Evolutionary conservation across 768 basidiomycete species (phyloP), one percentile per base, ranked within the genome.

Genomic region (Lentinula detonsa): DNA sequence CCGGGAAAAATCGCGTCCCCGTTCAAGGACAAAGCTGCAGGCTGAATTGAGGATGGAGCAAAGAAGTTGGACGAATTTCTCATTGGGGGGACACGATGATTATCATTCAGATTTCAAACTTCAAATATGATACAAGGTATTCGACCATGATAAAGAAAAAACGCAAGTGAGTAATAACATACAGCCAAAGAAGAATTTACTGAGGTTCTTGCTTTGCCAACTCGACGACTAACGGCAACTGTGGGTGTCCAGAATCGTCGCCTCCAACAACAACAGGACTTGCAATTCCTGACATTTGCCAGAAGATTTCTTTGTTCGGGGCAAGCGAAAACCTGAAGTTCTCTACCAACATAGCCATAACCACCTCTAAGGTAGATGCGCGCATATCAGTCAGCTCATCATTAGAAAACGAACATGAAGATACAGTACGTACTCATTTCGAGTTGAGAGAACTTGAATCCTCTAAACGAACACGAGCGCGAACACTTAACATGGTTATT

Each of bases 391-490:
- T 39, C 4, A 39, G 37, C 37, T 39, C 37, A 39, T 39, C 5
- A 5, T 8, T 39, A 28, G 28, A 28, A 28, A 28, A 28, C 3
- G 28, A 28, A 5, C 13, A 39, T 39, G 5, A 8, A 39, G 37
- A 39, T 28, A 28, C 28, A 39, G 37, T 8, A 60, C 59, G n/a
- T 40, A 60, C 59, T 60, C 59, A 60, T 60, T 60, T 60, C 59
- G 10, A 60, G 31, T 34, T 60, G 59, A 11, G 59, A 60, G 46
- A 60, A 60, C 50, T 60, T 60, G 59, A 60, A 60, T 18, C 59
- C 59, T 39, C 59, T 60, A 11, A 21, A 60, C 15, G 21, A 39
- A 49, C 3, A 35, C 21, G 23, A 49, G 3, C 5, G 11, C n/a
- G 16, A 48, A 39, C 31, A 16, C 43, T 50, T 16, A 59, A 23